Percentiles rank a stretch among this genome's conserved stretches.
phyloP scores from a whole-genome alignment of 352 stramenopile genomes.

The Phytophthora podocarpi region DNA sequence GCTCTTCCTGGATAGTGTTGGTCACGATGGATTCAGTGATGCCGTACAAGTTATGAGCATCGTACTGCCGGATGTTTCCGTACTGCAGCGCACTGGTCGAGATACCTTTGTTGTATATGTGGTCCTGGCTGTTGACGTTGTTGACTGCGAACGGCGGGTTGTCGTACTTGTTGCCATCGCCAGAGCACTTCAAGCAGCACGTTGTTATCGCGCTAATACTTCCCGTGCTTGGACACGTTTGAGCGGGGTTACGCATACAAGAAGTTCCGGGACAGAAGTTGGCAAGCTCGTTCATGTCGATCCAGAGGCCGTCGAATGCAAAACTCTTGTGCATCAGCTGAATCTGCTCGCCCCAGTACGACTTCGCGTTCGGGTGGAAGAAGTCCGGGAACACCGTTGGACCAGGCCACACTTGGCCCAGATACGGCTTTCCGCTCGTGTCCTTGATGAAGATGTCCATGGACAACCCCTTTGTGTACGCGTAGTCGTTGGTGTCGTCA shows the following conservation, averaged over 20 bases:
- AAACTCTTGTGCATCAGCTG: conserved; percentile 53
- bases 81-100: conserved; percentile 63
- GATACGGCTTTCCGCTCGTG: conserved; percentile 56
- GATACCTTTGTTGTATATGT: conserved; percentile 68
- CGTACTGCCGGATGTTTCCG: conserved; percentile 64
- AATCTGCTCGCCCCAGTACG: conserved; percentile 76
- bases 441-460: conserved; percentile 85
- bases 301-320: conserved; percentile 80
- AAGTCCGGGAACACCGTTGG: conserved; percentile 85
- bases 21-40: conserved; percentile 78
- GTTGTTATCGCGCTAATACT: conserved; percentile 48
- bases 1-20: conserved; percentile 48
- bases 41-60: conserved; percentile 85
- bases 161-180: conserved; percentile 56
- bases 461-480: conserved; percentile 58
- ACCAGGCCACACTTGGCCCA: conserved; percentile 84
- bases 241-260: conserved; percentile 40
- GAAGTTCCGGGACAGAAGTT: conserved; percentile 69
- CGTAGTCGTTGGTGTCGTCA: conserved; percentile 48
- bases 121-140: conserved; percentile 43
- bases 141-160: conserved; percentile 66
- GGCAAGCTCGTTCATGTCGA: conserved; percentile 90
- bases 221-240: conserved; percentile 41
- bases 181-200: conserved; percentile 50
- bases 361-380: conserved; percentile 65